phyloP scores from a whole-genome alignment of 257 asterid species.

The Datura wrightii region DNA sequence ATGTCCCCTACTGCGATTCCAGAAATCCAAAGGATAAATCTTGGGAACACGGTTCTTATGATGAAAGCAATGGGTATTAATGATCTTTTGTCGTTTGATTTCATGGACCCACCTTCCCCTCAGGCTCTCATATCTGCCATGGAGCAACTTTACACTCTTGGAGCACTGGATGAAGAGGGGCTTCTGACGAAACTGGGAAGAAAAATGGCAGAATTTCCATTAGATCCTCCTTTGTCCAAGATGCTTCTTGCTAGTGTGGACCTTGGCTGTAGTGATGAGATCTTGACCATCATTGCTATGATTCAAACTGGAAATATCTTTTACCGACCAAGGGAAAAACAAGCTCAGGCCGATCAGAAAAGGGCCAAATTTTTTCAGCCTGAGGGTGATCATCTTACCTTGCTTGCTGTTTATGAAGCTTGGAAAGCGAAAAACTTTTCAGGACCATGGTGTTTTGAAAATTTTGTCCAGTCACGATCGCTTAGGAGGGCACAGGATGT shows the following conservation, averaged over 20 bases:
- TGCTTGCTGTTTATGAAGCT: constrained; percentile 93
- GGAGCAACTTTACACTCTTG: constrained; percentile 93
- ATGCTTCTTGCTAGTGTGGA: constrained; percentile 96
- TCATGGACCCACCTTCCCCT: constrained; percentile 96
- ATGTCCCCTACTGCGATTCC: constrained; percentile 93
- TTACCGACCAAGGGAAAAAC: constrained; percentile 94
- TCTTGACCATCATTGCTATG: constrained; percentile 89
- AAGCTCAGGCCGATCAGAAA: constrained; percentile 94
- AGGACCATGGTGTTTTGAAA: constrained; percentile 95
- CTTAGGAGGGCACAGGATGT: constrained; percentile 92
- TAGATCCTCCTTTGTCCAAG: constrained; percentile 90
- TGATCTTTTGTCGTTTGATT: constrained; percentile 84
- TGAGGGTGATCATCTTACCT: constrained; percentile 90
- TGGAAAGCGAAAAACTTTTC: constrained; percentile 95
- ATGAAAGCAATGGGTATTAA: constrained; percentile 98
- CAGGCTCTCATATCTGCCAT: constrained; percentile 95
- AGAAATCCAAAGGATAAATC: constrained; percentile 94
- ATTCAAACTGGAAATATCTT: constrained; percentile 91
- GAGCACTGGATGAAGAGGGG: constrained; percentile 93
- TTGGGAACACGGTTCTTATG: constrained; percentile 78
- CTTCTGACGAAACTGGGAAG: constrained; percentile 92
- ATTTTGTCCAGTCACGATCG: constrained; percentile 85
- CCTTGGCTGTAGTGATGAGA: constrained; percentile 94
- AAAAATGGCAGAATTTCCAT: constrained; percentile 97
- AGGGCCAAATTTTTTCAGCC: constrained; percentile 91